A percentile compares a stretch with the other conserved stretches of the same genome.
phyloP scores from a whole-genome alignment of 148 eudicot species.

The Cornus suecica region DNA sequence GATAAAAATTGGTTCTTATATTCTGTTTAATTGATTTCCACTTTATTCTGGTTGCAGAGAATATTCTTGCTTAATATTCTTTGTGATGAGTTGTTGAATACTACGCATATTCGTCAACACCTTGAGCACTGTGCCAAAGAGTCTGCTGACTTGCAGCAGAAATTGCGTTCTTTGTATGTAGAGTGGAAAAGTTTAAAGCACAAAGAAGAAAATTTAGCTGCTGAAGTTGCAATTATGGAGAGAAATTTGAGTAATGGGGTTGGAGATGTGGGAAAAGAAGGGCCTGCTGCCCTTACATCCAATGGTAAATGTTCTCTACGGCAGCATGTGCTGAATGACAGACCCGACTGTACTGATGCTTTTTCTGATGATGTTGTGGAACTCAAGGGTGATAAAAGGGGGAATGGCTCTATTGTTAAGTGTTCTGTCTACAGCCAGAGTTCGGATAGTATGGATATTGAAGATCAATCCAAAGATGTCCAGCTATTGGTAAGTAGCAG shows the following conservation, averaged over 20 bases:
- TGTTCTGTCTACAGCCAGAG: conserved; percentile 19
- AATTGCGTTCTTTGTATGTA: conserved; percentile 40
- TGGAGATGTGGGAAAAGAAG: conserved; percentile 8
- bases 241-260: conserved; percentile 3
- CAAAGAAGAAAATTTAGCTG: conserved; percentile 42
- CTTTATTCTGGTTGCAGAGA: conserved; percentile 43
- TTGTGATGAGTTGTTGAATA: conserved; percentile 58
- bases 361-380: neutral
- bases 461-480: conserved; percentile 18
- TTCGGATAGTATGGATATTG: conserved; percentile 27
- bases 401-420: neutral
- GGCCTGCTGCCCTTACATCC: neutral
- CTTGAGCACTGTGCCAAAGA: conserved; percentile 49
- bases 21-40: neutral
- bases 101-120: conserved; percentile 48
- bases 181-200: conserved; percentile 47
- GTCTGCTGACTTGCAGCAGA: conserved; percentile 50
- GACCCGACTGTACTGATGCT: neutral
- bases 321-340: neutral
- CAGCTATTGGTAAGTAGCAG: conserved; percentile 10
- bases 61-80: conserved; percentile 46
- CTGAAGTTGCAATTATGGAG: conserved; percentile 23
- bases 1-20: neutral
- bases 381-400: no score
- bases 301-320: neutral